Conservation (phyloP, 2,329 filamentous ascomycete species). For the Rhynchosporium secalis region DNA sequence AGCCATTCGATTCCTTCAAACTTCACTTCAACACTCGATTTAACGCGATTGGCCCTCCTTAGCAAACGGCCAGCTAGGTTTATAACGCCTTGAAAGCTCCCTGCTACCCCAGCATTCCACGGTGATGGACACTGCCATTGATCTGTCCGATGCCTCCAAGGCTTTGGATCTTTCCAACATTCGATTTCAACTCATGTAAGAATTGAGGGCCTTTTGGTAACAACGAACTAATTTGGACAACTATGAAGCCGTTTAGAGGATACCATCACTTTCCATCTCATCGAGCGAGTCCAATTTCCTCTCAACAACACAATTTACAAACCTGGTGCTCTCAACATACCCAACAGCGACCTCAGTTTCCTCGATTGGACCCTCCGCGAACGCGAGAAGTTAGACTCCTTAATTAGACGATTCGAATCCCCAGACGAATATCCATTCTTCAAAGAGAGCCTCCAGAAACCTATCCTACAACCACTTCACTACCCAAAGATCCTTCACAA, state of each 20-base stretch:
- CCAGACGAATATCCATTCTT: constrained; percentile 99
- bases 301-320: constrained; percentile 86
- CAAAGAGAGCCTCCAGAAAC: constrained; percentile 72
- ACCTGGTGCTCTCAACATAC: constrained; percentile 77
- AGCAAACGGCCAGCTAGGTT: not conserved
- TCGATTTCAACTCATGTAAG: constrained; percentile 88
- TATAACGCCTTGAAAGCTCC: not conserved
- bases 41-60: not conserved
- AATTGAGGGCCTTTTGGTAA: not conserved
- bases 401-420: constrained; percentile 90
- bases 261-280: constrained; percentile 95
- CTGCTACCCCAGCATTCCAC: not conserved
- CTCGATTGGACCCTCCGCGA: constrained; percentile 92
- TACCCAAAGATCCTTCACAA: constrained; percentile 87
- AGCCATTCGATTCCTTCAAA: too few species aligned
- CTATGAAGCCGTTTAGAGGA: constrained; percentile 82
- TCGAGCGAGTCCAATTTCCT: constrained; percentile 97
- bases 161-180: constrained; percentile 90
- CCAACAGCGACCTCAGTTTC: constrained; percentile 72
- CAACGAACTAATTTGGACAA: constrained; percentile 8
- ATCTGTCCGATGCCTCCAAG: constrained; percentile 80
- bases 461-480: constrained; percentile 82
- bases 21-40: not conserved
- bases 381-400: constrained; percentile 87
- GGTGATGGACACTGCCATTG: constrained; percentile 85